Evolutionary conservation across 352 stramenopile species (phyloP).

Genomic region (Globisporangium parvum): DNA sequence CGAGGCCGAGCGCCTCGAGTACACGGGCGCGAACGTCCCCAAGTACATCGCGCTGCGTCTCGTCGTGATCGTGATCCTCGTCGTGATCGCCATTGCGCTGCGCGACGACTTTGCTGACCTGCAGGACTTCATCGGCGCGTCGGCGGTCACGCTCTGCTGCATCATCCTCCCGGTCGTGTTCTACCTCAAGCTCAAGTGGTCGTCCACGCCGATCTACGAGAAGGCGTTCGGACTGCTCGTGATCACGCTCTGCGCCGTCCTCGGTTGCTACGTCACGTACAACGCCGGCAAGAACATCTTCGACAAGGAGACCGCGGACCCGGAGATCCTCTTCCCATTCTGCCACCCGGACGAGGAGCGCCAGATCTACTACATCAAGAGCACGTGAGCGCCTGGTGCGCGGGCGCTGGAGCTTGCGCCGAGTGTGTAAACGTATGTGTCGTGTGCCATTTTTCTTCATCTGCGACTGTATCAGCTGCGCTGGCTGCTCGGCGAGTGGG

Average conservation of each 20-base stretch:
- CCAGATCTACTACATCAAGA: conserved; percentile 12
- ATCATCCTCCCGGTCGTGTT: conserved; percentile 26
- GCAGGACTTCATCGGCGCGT: conserved; percentile 24
- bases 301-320: neutral
- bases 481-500: neutral
- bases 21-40: conserved; percentile 10
- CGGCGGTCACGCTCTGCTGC: conserved; percentile 16
- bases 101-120: conserved; percentile 17
- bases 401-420: too few species aligned
- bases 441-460: too few species aligned
- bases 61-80: conserved; percentile 15
- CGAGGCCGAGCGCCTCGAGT: conserved; percentile 9
- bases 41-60: conserved; percentile 16
- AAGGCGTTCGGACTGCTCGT: conserved; percentile 12
- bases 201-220: conserved; percentile 15
- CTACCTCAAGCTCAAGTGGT: conserved; percentile 19
- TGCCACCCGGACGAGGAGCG: conserved; percentile 8
- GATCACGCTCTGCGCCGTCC: conserved; percentile 7
- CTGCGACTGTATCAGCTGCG: neutral
- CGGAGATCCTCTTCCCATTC: conserved; percentile 4
- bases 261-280: conserved; percentile 16
- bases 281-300: conserved; percentile 9
- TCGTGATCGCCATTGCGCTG: conserved; percentile 13
- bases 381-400: neutral
- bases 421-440: neutral